Conservation (phyloP, 805 yeast species). For the Candida coleopterorum region DNA sequence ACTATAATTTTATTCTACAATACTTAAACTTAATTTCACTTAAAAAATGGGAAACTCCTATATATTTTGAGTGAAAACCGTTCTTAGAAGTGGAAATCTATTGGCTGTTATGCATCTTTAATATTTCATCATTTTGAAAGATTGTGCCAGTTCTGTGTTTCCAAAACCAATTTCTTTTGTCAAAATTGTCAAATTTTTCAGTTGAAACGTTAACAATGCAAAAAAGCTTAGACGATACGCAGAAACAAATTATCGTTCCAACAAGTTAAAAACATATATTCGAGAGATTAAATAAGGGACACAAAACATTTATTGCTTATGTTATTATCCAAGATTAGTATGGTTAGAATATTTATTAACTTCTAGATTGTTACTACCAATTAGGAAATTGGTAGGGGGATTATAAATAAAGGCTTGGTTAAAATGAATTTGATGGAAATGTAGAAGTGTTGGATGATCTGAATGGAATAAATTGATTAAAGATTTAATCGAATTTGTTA, state of each 20-base stretch:
- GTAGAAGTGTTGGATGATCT: conserved; percentile 85
- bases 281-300: conserved; percentile 50
- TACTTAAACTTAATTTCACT: too few species aligned
- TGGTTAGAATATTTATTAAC: conserved; percentile 79
- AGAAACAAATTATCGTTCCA: conserved; percentile 47
- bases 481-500: conserved; percentile 60
- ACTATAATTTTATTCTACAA: too few species aligned
- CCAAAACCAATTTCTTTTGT: too few species aligned
- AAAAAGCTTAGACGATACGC: too few species aligned
- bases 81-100: too few species aligned
- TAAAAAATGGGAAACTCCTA: too few species aligned
- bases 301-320: conserved; percentile 75
- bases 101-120: too few species aligned
- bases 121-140: too few species aligned
- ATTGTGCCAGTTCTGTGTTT: too few species aligned
- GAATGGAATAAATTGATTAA: conserved; percentile 74
- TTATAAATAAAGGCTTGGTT: conserved; percentile 64
- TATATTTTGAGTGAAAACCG: too few species aligned
- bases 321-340: conserved; percentile 89
- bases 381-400: conserved; percentile 56
- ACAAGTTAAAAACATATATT: conserved; percentile 61
- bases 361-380: conserved; percentile 54
- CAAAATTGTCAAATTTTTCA: too few species aligned
- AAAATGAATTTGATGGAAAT: conserved; percentile 90
- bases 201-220: too few species aligned